Conservation (phyloP, 805 yeast genomes). For the Yarrowia divulgata region DNA sequence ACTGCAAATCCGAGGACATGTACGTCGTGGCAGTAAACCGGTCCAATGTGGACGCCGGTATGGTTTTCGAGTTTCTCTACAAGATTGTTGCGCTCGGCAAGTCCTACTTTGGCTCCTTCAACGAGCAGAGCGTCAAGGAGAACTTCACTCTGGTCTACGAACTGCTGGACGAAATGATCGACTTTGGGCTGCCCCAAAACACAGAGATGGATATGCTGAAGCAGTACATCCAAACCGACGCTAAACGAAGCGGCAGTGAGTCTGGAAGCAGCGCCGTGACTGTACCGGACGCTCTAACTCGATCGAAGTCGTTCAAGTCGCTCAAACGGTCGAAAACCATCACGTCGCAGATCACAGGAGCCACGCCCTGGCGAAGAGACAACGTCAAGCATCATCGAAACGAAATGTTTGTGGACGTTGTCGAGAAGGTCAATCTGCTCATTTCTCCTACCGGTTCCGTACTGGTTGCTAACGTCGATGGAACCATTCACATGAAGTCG, state of each 20-base stretch:
- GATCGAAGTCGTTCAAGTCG: slow-evolving; percentile 21
- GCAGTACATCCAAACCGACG: slow-evolving; percentile 51
- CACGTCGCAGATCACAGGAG: slow-evolving; percentile 52
- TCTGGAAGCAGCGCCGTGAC: slow-evolving; percentile 5
- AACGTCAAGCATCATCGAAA: slow-evolving; percentile 82
- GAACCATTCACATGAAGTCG: slow-evolving; percentile 72
- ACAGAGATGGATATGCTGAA: slow-evolving; percentile 60
- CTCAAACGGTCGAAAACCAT: slow-evolving; percentile 42
- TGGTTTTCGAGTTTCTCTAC: slow-evolving; percentile 79
- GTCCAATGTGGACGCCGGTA: slow-evolving; percentile 83
- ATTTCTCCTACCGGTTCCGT: slow-evolving; percentile 66
- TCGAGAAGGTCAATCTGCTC: slow-evolving; percentile 75
- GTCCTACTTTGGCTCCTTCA: slow-evolving; percentile 52
- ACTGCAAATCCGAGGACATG: slow-evolving; percentile 65
- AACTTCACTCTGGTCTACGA: slow-evolving; percentile 78
- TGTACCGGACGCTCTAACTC: slow-evolving; percentile 9
- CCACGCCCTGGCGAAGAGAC: slow-evolving; percentile 71
- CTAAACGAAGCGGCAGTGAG: slow-evolving; percentile 39
- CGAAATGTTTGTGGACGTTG: slow-evolving; percentile 77
- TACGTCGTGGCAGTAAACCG: slow-evolving; percentile 92
- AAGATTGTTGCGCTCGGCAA: slow-evolving; percentile 63
- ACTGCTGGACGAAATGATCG: slow-evolving; percentile 74
- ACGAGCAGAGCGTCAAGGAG: slow-evolving; percentile 63
- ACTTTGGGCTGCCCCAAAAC: slow-evolving; percentile 78
- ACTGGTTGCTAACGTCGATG: slow-evolving; percentile 76